Conservation (phyloP, 768 basidiomycete species). For the Tricholoma furcatifolium region DNA sequence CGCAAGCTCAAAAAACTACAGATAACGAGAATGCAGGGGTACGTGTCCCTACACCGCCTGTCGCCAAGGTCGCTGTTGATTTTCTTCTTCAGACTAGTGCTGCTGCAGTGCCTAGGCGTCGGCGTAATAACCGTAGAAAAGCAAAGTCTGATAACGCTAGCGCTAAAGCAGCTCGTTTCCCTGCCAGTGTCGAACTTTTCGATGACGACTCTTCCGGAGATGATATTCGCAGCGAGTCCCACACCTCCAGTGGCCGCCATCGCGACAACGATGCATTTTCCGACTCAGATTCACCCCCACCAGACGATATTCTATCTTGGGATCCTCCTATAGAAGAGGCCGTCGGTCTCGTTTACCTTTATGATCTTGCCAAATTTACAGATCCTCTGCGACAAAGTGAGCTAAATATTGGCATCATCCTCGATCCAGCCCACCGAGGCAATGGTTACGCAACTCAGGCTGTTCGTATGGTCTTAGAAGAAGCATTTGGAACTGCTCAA, state of each 20-base stretch:
- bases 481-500: conserved; percentile 43
- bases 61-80: no score
- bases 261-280: no score
- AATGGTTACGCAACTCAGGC: conserved; percentile 47
- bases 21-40: neutral
- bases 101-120: neutral
- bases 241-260: no score
- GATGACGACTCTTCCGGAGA: no score
- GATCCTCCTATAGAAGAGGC: conserved; percentile 7
- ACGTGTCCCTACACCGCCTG: no score
- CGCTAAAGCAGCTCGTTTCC: no score
- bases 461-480: conserved; percentile 40
- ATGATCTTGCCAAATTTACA: conserved; percentile 23
- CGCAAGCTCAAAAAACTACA: neutral
- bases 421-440: conserved; percentile 34
- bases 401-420: conserved; percentile 54
- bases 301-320: no score
- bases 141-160: no score
- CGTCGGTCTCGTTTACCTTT: conserved; percentile 46
- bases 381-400: conserved; percentile 39
- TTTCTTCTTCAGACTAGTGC: neutral
- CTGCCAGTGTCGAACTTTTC: no score
- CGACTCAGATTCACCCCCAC: no score
- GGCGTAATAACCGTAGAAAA: neutral
- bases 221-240: no score